Base-by-base conservation (phyloP, 2,329 filamentous ascomycete genomes). In the Aureobasidium sp. region DNA sequence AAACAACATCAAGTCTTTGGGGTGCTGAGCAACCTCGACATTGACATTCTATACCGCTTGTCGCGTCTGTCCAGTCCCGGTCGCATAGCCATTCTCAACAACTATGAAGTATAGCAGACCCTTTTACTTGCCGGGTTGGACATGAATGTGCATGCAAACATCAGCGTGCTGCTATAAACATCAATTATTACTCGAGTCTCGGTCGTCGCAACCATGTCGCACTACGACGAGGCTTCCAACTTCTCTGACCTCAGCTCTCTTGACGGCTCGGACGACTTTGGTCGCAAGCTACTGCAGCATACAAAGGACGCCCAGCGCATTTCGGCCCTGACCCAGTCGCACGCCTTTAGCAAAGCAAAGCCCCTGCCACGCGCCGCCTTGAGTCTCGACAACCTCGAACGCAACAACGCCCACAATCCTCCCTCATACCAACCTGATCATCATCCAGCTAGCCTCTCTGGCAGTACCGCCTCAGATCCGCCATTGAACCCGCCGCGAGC, bases 261-360 rank as follows among this genome's bases (percentile, higher is more conserved):
- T 59, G 77, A 78, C 46, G 76, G 76, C 62, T 76, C 74, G 24
- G 77, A 80, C 66, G 77, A 79, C 1, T 79, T 81, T 63, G 78
- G 77, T 17, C 71, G 71, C 57, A 71, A 70, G 56, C 73, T 80
- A 65, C 70, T 79, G 52, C 75, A 78, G 65, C 73, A 78, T 65
- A 73, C 71, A 41, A 59, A 59, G 24, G 77, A 81, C 66, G 68
- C 75, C 64, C 72, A 73, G 53, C 74, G 75, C 27, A 61, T 77
- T 34, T 36, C 37, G 26, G 24, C 44, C 34, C 24, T 50, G 36
- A 62, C 69, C 69, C 59, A 64, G 24, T 63, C 65, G 10, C 70
- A 70, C 60, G 69, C 77, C 8, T 79, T 80, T 65, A 68, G 75
- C 44, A 79, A 77, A 65, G 76, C 78, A 59, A 69, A 76, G 64